Percentiles rank a stretch among this genome's conserved stretches.
Evolutionary conservation across 345 rosid genomes (phyloP).

Genomic region (Cardamine chenopodiifolia): DNA sequence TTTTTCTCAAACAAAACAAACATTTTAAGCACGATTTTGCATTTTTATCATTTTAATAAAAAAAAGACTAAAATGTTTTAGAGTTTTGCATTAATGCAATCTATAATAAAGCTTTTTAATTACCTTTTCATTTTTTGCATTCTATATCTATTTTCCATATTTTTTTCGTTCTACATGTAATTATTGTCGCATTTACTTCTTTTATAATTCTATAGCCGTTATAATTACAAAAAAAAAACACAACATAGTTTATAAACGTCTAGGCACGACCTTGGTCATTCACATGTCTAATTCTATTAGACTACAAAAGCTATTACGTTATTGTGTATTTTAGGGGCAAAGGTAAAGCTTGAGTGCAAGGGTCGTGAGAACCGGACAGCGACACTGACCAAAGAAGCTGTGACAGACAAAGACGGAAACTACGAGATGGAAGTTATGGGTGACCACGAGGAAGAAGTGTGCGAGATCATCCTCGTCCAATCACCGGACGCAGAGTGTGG

Average conservation of each 20-base stretch:
- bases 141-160: not conserved
- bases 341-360: constrained; percentile 64
- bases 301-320: not conserved
- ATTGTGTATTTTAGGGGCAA: constrained; percentile 48
- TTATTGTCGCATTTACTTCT: not conserved
- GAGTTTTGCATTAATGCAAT: not conserved
- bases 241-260: not conserved
- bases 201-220: not conserved
- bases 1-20: not conserved
- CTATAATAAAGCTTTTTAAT: not conserved
- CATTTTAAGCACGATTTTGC: not conserved
- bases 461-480: constrained; percentile 52
- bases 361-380: constrained; percentile 44
- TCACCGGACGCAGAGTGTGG: constrained; percentile 56
- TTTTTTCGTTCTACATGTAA: not conserved
- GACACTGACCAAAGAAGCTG: constrained; percentile 47
- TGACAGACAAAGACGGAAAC: constrained; percentile 48
- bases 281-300: not conserved
- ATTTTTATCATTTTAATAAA: not conserved
- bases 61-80: too few species aligned
- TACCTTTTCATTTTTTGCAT: too few species aligned
- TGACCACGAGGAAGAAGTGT: constrained; percentile 71
- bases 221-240: not conserved
- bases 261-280: constrained; percentile 5
- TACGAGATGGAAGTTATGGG: constrained; percentile 59